phyloP scores from a whole-genome alignment of 2,329 filamentous ascomycete genomes.

The Aspergillus cejpii region DNA sequence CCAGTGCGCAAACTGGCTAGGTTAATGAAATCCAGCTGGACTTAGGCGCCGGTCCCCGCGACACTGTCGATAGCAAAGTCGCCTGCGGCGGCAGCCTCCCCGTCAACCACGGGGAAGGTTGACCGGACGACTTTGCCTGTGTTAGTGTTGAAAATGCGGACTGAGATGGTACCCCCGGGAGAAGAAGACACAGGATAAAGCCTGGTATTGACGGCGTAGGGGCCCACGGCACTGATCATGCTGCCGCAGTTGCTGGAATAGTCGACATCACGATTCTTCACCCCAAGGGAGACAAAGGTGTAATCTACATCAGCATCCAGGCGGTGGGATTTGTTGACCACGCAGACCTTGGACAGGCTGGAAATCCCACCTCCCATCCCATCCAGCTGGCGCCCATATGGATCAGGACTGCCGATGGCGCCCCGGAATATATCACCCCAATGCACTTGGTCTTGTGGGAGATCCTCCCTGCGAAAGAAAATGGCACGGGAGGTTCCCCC shows the following conservation, averaged over 20 bases:
- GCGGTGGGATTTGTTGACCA: constrained; percentile 51
- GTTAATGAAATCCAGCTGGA: constrained; percentile 56
- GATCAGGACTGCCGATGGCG: constrained; percentile 60
- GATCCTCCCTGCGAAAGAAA: constrained; percentile 50
- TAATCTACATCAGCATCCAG: constrained; percentile 57
- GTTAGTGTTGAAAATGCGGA: constrained; percentile 65
- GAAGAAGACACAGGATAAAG: constrained; percentile 40
- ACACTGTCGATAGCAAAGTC: constrained; percentile 60
- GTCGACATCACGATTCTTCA: constrained; percentile 56
- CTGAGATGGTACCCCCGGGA: constrained; percentile 18
- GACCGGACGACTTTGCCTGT: constrained; percentile 58
- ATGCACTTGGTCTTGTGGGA: constrained; percentile 42
- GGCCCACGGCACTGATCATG: constrained; percentile 61
- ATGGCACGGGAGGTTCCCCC: constrained; percentile 65
- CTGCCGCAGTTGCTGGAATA: constrained; percentile 69
- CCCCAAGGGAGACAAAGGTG: constrained; percentile 64
- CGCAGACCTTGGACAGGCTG: constrained; percentile 63
- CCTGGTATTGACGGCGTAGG: constrained; percentile 55
- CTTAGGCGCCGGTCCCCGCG: constrained; percentile 50
- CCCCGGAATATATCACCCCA: constrained; percentile 54
- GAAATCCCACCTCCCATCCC: constrained; percentile 65
- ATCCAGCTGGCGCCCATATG: constrained; percentile 62
- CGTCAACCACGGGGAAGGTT: constrained; percentile 49
- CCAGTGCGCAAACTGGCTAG: constrained; percentile 60
- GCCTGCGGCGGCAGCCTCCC: constrained; percentile 46